Conservation (phyloP, 179 eudicot species). For the Silene coronaria region DNA sequence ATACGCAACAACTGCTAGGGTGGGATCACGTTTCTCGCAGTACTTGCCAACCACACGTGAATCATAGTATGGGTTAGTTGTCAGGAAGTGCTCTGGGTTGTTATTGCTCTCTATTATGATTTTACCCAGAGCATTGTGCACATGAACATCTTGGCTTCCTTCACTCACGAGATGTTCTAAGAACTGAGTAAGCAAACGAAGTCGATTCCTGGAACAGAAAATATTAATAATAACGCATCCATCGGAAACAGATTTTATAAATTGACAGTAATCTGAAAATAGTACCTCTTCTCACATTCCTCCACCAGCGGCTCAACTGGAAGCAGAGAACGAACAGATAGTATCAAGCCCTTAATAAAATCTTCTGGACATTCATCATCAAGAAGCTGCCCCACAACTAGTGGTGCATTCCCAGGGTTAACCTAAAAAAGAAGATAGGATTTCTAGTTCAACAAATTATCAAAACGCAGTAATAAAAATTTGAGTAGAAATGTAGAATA, state of each 20-base stretch:
- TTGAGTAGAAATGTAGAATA: not conserved
- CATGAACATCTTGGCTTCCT: constrained; percentile 96
- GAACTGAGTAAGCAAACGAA: constrained; percentile 81
- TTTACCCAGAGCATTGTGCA: constrained; percentile 92
- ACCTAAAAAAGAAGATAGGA: constrained; percentile 39
- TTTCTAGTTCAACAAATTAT: not conserved
- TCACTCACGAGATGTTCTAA: constrained; percentile 93
- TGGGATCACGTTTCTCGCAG: constrained; percentile 95
- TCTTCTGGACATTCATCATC: constrained; percentile 97
- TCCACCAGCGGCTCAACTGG: constrained; percentile 92
- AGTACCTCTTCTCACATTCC: constrained; percentile 87
- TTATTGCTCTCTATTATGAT: constrained; percentile 90
- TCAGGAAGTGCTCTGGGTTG: constrained; percentile 87
- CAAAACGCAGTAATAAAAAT: not conserved
- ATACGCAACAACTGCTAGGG: constrained; percentile 91
- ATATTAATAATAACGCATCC: not conserved
- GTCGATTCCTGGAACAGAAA: constrained; percentile 68
- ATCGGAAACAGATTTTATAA: constrained; percentile 11
- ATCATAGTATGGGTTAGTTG: constrained; percentile 91
- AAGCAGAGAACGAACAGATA: constrained; percentile 87
- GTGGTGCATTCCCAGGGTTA: constrained; percentile 87
- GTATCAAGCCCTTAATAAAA: constrained; percentile 82
- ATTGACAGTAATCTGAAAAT: not conserved
- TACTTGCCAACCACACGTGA: constrained; percentile 93
- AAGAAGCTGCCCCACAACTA: constrained; percentile 87